Conservation (phyloP, 257 asterid species). For the Solanum virginianum region DNA sequence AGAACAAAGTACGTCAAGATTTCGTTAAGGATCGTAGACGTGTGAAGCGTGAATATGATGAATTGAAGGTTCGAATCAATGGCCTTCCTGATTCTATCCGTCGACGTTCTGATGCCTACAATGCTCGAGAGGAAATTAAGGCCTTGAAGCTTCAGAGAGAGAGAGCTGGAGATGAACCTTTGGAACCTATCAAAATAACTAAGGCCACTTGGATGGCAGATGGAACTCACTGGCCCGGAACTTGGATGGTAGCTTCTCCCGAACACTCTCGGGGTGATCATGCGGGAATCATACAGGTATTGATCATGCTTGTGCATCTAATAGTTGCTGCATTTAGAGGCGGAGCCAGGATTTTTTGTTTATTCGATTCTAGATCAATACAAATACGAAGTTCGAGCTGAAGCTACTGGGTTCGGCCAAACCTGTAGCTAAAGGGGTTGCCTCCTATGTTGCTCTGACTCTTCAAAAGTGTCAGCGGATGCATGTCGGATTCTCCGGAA, state of each 20-base stretch:
- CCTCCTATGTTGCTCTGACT: no score
- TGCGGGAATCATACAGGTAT: conserved; percentile 87
- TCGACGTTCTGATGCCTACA: conserved; percentile 80
- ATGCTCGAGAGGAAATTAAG: conserved; percentile 81
- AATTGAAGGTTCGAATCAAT: conserved; percentile 75
- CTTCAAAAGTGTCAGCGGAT: no score
- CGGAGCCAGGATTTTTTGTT: not conserved
- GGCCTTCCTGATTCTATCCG: conserved; percentile 85
- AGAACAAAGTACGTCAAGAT: conserved; percentile 68
- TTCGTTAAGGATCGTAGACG: conserved; percentile 84
- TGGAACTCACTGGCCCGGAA: conserved; percentile 90
- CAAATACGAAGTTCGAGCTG: no score
- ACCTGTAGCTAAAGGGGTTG: no score
- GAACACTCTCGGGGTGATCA: conserved; percentile 88
- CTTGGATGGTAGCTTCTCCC: conserved; percentile 48
- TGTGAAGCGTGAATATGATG: conserved; percentile 83
- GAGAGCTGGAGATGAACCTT: conserved; percentile 41
- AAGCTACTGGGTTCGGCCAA: no score
- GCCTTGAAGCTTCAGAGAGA: conserved; percentile 69
- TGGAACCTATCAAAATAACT: conserved; percentile 61
- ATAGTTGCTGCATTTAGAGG: not conserved
- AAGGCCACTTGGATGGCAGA: conserved; percentile 98
- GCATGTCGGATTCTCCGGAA: no score
- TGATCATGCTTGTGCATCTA: not conserved
- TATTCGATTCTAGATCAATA: no score